Base-by-base conservation (phyloP, 805 yeast genomes). In the Starmerella bombi region DNA sequence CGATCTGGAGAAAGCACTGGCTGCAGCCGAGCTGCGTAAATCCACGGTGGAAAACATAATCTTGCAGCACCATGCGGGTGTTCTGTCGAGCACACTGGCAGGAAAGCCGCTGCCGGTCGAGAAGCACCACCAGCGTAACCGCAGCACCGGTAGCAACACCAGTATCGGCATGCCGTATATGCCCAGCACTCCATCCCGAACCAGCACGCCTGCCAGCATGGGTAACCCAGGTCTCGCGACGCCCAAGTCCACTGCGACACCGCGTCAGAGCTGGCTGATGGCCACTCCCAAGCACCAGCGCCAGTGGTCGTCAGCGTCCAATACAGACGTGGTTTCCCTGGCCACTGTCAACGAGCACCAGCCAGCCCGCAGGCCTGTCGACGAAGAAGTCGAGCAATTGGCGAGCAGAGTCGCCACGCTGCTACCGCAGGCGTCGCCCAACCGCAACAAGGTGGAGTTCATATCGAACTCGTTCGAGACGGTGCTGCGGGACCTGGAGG, bases 21-120 rank as follows among this genome's bases (percentile, higher is more conserved):
- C 35, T 14, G 50, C 45, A 22, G 31, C 48, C 21, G 27, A 28
- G 25, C 36, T 39, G 6, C 43, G 49, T 19, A 35, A 39, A 19
- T 22, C 30, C 5, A 38, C 25, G 15, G 46, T 51, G 10, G 51
- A 50, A 35, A 25, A 34, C 15, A 25, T 37, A 9, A 34, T 53
- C 18, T 17, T 45, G 17, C 45, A 46, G 40, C 57, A 53, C 34
- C 56, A 52, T 36, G 35, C 52, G 3, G 52, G 54, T 3, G 55
- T 53, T 4, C 41, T 53, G 37, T 37, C 51, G 17, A 34, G 40
- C 14, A 47, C 50, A 1, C 25, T 50, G 3, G 19, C 40, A 12
- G 43, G 46, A 23, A 42, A 46, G 35, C 51, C 53, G 3, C 20
- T 45, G 22, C 49, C 49, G 10, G 12, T 8, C 27, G 10, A 23